Percentiles rank a stretch among this genome's conserved stretches.
These are phyloP conservation scores for Fraxinus baroniana DNA, from an alignment of 305 asterid species.

Conservation along the genomic window DNA sequence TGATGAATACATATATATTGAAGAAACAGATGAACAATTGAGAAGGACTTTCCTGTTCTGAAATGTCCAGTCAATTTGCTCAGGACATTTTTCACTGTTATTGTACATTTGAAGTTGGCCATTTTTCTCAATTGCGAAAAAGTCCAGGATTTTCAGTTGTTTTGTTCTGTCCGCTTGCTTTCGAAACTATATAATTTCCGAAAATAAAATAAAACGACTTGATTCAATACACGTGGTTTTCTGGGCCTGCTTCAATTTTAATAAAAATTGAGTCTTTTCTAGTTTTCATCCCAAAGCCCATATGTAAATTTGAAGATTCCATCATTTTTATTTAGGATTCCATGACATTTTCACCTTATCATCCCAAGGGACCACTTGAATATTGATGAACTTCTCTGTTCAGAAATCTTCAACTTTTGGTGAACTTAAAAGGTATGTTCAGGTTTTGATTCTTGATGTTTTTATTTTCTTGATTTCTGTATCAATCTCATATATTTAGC, in stretches of 20 bases:
- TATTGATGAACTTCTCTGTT: slow-evolving; percentile 24
- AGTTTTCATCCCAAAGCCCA: slow-evolving; percentile 29
- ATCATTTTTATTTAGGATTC: slow-evolving; percentile 33
- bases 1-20: slow-evolving; percentile 7
- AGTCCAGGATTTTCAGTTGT: slow-evolving; percentile 20
- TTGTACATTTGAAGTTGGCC: slow-evolving; percentile 35
- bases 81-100: slow-evolving; percentile 26
- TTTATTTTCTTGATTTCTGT: slow-evolving; percentile 4
- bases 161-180: slow-evolving; percentile 37
- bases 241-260: slow-evolving; percentile 22
- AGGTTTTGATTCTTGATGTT: slow-evolving; percentile 11
- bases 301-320: slow-evolving; percentile 33
- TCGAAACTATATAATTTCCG: slow-evolving; percentile 23
- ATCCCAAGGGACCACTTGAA: slow-evolving; percentile 52
- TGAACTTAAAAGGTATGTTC: slow-evolving; percentile 50
- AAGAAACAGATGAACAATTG: slow-evolving; percentile 23
- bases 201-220: slow-evolving; percentile 22
- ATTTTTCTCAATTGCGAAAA: slow-evolving; percentile 21
- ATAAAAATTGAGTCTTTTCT: slow-evolving; percentile 25
- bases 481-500: slow-evolving; percentile 19
- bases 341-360: slow-evolving; percentile 37
- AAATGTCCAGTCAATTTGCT: slow-evolving; percentile 31
- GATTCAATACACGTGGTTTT: slow-evolving; percentile 44
- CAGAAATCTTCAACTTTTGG: slow-evolving; percentile 23
- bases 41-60: slow-evolving; percentile 33